Conservation (phyloP, 2,329 filamentous ascomycete genomes). For the Paecilomyces sp. region DNA sequence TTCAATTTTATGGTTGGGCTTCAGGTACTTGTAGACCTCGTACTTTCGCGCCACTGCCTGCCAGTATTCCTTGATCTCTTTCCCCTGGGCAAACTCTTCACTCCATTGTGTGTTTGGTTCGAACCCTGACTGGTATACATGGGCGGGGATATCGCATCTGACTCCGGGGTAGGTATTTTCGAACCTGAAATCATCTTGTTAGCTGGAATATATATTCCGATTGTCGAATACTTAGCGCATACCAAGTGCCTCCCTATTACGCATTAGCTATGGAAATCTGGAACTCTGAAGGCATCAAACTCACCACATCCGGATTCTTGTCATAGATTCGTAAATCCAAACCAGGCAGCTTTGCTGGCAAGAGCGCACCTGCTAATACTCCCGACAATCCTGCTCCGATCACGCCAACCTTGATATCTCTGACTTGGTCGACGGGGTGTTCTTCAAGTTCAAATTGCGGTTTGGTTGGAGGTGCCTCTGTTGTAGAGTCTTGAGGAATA, state of each 20-base stretch:
- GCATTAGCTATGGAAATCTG: slow-evolving; percentile 32
- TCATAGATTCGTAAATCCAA: slow-evolving; percentile 61
- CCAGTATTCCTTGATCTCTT: slow-evolving; percentile 63
- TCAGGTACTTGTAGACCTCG: slow-evolving; percentile 54
- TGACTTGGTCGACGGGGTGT: slow-evolving; percentile 43
- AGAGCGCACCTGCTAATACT: slow-evolving; percentile 56
- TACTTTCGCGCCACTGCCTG: slow-evolving; percentile 56
- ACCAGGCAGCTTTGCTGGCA: slow-evolving; percentile 62
- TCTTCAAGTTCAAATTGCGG: slow-evolving; percentile 31
- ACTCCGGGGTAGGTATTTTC: slow-evolving; percentile 56
- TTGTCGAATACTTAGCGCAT: background rate
- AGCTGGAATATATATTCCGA: background rate
- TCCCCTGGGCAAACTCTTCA: slow-evolving; percentile 59
- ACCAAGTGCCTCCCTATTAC: slow-evolving; percentile 40
- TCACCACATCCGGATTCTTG: slow-evolving; percentile 60
- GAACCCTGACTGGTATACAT: slow-evolving; percentile 65
- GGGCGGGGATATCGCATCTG: slow-evolving; percentile 61
- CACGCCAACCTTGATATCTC: slow-evolving; percentile 49
- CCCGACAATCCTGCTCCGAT: slow-evolving; percentile 60
- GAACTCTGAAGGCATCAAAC: slow-evolving; percentile 27
- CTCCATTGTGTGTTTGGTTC: slow-evolving; percentile 62
- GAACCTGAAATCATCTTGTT: slow-evolving; percentile 16
- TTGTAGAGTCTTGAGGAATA: background rate
- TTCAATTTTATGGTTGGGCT: slow-evolving; percentile 50
- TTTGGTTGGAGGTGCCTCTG: slow-evolving; percentile 1